Base-by-base conservation (phyloP, 2,329 filamentous ascomycete species). In the Tolypocladium pustulatum region DNA sequence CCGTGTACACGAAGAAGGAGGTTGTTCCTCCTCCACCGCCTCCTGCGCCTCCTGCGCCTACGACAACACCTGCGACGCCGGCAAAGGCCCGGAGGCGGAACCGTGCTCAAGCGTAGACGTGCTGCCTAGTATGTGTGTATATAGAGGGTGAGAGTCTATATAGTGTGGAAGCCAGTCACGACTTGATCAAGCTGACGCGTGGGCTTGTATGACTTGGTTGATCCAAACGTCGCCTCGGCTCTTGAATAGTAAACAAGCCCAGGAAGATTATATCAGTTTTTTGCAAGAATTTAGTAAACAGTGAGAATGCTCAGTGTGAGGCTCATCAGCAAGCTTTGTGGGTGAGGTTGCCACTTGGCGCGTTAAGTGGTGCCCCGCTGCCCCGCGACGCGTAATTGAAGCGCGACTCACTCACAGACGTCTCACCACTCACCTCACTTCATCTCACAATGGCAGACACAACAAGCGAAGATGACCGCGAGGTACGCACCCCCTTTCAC, bases 401-500 rank as follows among this genome's bases (percentile, higher is more conserved):
- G 9, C 49, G 49, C 27, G 27, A n/a, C 49, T 52, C 49, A 15
- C 57, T 25, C 32, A 58, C 25, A 10, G 12, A 15, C 59, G 17
- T 32, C 60, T 52, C 6, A 30, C 30, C 59, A 62, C 36, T 59
- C 38, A 58, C 56, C 25, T 49, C 36, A 40, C 49, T 9, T 5
- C 13, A 51, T 54, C 55, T 13, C 55, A 46, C 22, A 27, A 75
- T 76, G 73, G 67, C 68, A 0, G 72, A 75, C 57, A 56, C 64
- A 22, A 61, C 67, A 0, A 61, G 61, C 34, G 69, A 72, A 36
- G 66, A 75, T 15, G 71, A 74, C 49, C 65, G 72, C 54, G 74
- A 76, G 61, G 74, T 74, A 65, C 22, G 56, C 37, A n/a, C n/a
- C 9, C 15, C n/a, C 30, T 2, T n/a, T 20, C 17, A n/a, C 15